Evolutionary conservation across 2,329 filamentous ascomycete species (phyloP), one percentile per base, ranked within the genome.

Genomic region (Botryosphaeria dothidea): DNA sequence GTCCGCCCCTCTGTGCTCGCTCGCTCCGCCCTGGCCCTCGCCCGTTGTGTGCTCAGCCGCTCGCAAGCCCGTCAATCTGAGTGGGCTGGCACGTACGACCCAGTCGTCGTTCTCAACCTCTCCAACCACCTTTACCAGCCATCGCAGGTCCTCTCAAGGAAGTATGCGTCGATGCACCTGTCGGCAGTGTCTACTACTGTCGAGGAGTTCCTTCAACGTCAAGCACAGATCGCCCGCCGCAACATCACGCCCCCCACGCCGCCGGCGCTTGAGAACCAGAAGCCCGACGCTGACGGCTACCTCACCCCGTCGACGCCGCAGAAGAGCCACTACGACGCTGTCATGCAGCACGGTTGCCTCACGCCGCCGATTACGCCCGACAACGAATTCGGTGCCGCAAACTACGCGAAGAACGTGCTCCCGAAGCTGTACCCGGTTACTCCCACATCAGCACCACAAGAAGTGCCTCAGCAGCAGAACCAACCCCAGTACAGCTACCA

Each of bases 1-100:
- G 93, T 91, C 64, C 90, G 90, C 74, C 93, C 95, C 21, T 97
- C 94, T 0, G 90, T 93, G 69, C 92, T 99, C 85, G 93, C 95
- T 49, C 87, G 92, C 69, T 90, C 93, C 48, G 92, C 93, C 11
- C 84, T 98, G 64, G 92, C 92, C 62, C 86, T 99, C 45, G 90
- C 94, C 43, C 86, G 93, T 68, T 94, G 92, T 74, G 92, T 99
- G 68, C 86, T 98, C 11, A 89, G 89, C 73, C 89, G 92, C 66
- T 86, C 89, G 45, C 92, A 96, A 77, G 85, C 89, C 68, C 87
- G 87, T 68, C 89, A 92, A 67, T 86, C 86, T 43, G 90, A 93
- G 69, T 96, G 92, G 91, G 88, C 86, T 66, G 83, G 90, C 70
- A 85, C 88, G 66, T 86, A 87, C 64, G 90, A 92, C 74, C 87